Percentiles rank a stretch among this genome's conserved stretches.
Conservation (phyloP, 139 green algal species). For the Yamagishiella unicocca region DNA sequence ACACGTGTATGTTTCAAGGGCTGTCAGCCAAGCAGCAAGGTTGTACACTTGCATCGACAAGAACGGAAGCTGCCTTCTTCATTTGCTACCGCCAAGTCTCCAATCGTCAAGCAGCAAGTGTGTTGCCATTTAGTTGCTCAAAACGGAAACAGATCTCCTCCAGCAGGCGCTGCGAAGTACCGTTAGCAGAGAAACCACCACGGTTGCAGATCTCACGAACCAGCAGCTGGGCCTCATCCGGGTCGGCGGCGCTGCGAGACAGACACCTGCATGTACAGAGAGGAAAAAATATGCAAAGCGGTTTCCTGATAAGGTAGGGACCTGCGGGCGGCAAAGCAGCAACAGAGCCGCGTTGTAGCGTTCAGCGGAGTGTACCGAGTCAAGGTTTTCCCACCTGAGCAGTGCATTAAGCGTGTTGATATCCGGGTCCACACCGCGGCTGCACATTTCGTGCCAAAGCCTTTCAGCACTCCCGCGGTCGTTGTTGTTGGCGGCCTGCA, state of each 20-base stretch:
- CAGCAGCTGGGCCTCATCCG: conserved; percentile 29
- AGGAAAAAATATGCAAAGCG: no score
- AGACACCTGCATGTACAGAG: conserved; percentile 7
- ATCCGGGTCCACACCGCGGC: neutral
- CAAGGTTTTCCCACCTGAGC: conserved; percentile 26
- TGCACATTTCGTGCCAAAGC: conserved; percentile 44
- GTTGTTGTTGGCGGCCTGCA: conserved; percentile 16
- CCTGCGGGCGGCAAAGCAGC: no score
- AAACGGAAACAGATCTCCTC: conserved; percentile 45
- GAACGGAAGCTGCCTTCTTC: no score
- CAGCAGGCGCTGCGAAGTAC: conserved; percentile 18
- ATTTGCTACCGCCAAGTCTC: no score
- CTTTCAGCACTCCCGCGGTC: conserved; percentile 3
- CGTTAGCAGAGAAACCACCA: conserved; percentile 26
- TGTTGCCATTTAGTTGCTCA: conserved; percentile 26
- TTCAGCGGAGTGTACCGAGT: no score
- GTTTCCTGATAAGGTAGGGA: no score
- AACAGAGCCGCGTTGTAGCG: no score
- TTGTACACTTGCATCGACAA: no score
- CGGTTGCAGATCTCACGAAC: conserved; percentile 8
- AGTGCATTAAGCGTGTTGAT: conserved; percentile 24
- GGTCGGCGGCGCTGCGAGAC: conserved; percentile 27
- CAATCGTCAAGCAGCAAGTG: neutral
- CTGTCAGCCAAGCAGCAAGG: no score
- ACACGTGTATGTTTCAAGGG: no score